phyloP scores from a whole-genome alignment of 2,329 filamentous ascomycete species.

The Ascochyta pisi region DNA sequence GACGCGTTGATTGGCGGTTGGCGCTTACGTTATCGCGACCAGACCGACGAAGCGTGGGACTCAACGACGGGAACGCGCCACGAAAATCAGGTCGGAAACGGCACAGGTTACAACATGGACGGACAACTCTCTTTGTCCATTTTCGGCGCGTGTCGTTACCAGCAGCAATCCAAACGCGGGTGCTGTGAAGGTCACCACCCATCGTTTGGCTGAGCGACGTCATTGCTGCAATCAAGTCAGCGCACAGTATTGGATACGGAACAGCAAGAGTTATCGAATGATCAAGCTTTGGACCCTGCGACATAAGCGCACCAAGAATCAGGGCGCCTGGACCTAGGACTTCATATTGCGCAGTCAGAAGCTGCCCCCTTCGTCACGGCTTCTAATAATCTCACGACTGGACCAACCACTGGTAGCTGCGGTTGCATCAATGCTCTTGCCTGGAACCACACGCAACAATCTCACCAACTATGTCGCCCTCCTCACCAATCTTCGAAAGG shows the following conservation, averaged over 20 bases:
- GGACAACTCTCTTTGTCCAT: neutral
- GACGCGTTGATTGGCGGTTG: constrained; percentile 13
- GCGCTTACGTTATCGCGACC: constrained; percentile 12
- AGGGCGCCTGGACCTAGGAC: neutral
- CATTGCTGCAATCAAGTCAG: constrained; percentile 11
- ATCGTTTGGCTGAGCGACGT: constrained; percentile 14
- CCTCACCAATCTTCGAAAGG: constrained; percentile 6
- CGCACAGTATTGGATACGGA: neutral
- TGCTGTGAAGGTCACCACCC: neutral
- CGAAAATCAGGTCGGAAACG: constrained; percentile 19
- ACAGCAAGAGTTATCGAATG: neutral
- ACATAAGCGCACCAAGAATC: neutral
- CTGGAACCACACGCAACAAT: neutral
- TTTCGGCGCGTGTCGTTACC: neutral
- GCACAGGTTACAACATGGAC: constrained; percentile 16
- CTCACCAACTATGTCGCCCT: constrained; percentile 4
- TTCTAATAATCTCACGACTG: neutral
- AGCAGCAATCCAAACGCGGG: neutral
- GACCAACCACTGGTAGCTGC: neutral
- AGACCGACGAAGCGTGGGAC: constrained; percentile 12
- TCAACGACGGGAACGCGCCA: constrained; percentile 18
- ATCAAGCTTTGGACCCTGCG: neutral
- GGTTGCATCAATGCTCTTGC: neutral
- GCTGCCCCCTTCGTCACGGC: neutral
- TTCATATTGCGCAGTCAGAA: neutral